Conservation (phyloP, 352 stramenopile species). For the Phytophthora sp. region DNA sequence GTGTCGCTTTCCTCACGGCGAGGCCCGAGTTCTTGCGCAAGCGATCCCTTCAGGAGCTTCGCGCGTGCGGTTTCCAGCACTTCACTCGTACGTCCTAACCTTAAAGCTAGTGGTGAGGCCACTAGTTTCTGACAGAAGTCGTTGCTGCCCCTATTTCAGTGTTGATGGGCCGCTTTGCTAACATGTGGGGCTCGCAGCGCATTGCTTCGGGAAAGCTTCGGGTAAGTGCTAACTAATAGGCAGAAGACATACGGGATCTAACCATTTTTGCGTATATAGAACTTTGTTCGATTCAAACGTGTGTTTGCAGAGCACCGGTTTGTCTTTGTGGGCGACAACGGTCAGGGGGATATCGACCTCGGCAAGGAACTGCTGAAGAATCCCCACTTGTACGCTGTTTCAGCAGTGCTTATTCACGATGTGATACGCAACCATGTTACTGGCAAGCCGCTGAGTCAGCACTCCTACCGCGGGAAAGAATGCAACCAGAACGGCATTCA, state of each 20-base stretch:
- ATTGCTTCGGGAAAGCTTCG: slow-evolving; percentile 76
- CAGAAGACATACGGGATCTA: neutral
- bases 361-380: slow-evolving; percentile 70
- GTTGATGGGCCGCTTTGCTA: slow-evolving; percentile 72
- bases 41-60: slow-evolving; percentile 65
- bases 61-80: slow-evolving; percentile 72
- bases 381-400: slow-evolving; percentile 58
- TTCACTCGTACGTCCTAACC: slow-evolving; percentile 62
- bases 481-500: slow-evolving; percentile 70
- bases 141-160: slow-evolving; percentile 34
- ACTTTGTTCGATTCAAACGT: slow-evolving; percentile 76
- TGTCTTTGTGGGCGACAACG: slow-evolving; percentile 85
- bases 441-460: slow-evolving; percentile 22
- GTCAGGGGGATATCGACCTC: slow-evolving; percentile 82
- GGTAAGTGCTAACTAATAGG: slow-evolving; percentile 27
- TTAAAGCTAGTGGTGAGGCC: neutral
- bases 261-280: slow-evolving; percentile 34
- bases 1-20: slow-evolving; percentile 79
- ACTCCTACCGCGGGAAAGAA: slow-evolving; percentile 71
- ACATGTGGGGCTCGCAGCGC: slow-evolving; percentile 65
- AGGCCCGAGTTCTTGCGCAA: slow-evolving; percentile 74
- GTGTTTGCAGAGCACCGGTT: slow-evolving; percentile 79
- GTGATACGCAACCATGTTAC: slow-evolving; percentile 75
- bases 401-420: slow-evolving; percentile 79
- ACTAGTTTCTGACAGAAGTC: neutral